Evolutionary conservation across 768 basidiomycete species (phyloP), one percentile per base, ranked within the genome.

Genomic region (Suillus variegatus): DNA sequence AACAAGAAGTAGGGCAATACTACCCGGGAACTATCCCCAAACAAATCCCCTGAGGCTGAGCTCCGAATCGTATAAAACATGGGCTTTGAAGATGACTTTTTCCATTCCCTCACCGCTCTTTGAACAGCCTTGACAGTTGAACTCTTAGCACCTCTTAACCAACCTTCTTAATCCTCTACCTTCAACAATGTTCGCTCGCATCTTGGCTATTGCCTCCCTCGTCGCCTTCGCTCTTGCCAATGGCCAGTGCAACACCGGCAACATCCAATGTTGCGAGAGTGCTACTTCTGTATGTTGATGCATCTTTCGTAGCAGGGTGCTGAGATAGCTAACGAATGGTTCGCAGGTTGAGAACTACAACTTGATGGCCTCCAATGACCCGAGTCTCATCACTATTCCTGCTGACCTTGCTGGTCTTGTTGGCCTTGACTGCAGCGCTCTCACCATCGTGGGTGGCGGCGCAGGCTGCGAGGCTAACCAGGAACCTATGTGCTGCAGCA

Each of bases 401-500:
- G 14, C 35, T n/a, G 16, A 6, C 1, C 20, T 46, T 20, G 14
- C 2, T 3, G 54, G 14, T 25, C 4, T 51, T 0, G 35, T 83
- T 56, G 83, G 82, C 44, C 20, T 80, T 2, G 73, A 65, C 7
- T 84, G 83, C 69, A 72, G 76, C 22, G 76, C 79, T 40, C 56
- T 82, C 58, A 64, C 67, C 75, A 68, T 65, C 63, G 69, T 47
- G 80, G 65, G 51, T 60, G 61, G 43, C 2, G 32, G 54, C 5
- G 10, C 32, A 12, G 54, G 54, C 32, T 55, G 54, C 10, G 54
- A 55, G 54, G 54, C 54, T n/a, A 35, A 35, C 25, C 61, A 49
- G 41, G 28, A 84, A 67, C 73, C 82, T 13, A 80, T 85, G 51
- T 86, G 84, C 72, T 86, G 85, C 71, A 66, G 74, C 35, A 76